Evolutionary conservation across 2,329 filamentous ascomycete genomes (phyloP), one percentile per base, ranked within the genome.

Genomic region (Sclerotinia glacialis): DNA sequence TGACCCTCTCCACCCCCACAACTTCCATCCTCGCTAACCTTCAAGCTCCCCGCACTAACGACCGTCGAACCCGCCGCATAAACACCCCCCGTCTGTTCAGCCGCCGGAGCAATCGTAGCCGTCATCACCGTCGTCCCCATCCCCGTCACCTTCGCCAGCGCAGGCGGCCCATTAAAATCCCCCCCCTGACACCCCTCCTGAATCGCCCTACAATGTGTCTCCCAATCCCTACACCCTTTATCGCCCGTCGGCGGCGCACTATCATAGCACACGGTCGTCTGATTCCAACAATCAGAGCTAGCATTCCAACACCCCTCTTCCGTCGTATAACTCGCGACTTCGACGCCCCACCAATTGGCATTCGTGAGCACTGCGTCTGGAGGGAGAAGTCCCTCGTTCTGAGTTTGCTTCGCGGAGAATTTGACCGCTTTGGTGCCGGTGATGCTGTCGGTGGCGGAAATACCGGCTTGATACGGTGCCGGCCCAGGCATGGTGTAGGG

Each of bases 281-380:
- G 87, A 34, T 77, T 74, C 80, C 82, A 92, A 81, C 87, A 89
- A 59, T 80, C 75, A 47, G 79, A 76, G 14, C 81, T 81, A 3
- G 82, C 78, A 66, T 79, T 80, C 85, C 86, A 91, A 80, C 89
- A 92, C 18, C 82, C 82, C 1, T 74, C 74, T 74, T 86, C 80
- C 54, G 79, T 79, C 5, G 78, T 79, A 78, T 89, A 91, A 11
- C 77, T 72, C 0, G 83, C 76, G 1, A 91, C 81, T 73, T 90
- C 83, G 67, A 82, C 79, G 62, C 83, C 88, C 77, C 87, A 90
- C 89, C 89, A 92, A 79, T 92, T 91, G 67, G 80, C 89, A 74
- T 90, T 91, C 74, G 86, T 85, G 68, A 88, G 74, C 47, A 90
- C 79, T 74, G 86, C 89, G 71, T 80, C 78, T 1, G 73, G 65